Conservation (phyloP, 129 eudicot species). For the Flaveria ramosissima region DNA sequence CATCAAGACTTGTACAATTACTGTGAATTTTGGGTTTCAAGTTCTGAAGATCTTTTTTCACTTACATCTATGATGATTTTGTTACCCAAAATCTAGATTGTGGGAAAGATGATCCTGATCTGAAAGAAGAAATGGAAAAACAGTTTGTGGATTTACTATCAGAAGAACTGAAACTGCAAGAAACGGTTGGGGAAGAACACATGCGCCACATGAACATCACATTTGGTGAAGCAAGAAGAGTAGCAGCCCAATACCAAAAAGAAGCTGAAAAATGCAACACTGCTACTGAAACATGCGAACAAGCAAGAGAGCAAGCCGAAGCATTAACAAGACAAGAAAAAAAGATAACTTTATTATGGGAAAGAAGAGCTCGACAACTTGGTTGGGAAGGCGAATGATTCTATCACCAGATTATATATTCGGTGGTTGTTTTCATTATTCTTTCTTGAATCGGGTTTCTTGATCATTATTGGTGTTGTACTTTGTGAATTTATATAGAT, state of each 20-base stretch:
- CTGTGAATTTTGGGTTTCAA: not conserved
- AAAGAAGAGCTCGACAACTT: constrained; percentile 64
- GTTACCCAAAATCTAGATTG: constrained; percentile 48
- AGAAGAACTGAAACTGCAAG: constrained; percentile 76
- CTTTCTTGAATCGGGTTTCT: constrained; percentile 26
- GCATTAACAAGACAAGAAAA: constrained; percentile 71
- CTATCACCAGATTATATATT: not conserved
- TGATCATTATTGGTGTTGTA: constrained; percentile 27
- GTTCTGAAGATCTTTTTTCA: not conserved
- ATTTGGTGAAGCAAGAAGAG: constrained; percentile 74
- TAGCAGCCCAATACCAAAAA: constrained; percentile 69
- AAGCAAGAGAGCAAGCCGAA: constrained; percentile 67
- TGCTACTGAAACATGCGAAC: constrained; percentile 81
- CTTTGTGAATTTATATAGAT: constrained; percentile 31
- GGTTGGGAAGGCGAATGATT: constrained; percentile 72
- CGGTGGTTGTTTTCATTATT: constrained; percentile 14
- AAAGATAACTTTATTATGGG: constrained; percentile 75
- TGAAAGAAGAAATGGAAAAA: constrained; percentile 86
- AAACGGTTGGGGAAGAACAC: constrained; percentile 63
- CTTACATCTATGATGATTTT: constrained; percentile 16
- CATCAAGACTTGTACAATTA: not conserved
- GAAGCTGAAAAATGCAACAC: constrained; percentile 91
- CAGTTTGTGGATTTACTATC: constrained; percentile 79
- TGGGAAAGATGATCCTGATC: constrained; percentile 81
- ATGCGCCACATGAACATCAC: constrained; percentile 71